Evolutionary conservation across 2,329 filamentous ascomycete genomes (phyloP).

Genomic region (Colletotrichum sp.): DNA sequence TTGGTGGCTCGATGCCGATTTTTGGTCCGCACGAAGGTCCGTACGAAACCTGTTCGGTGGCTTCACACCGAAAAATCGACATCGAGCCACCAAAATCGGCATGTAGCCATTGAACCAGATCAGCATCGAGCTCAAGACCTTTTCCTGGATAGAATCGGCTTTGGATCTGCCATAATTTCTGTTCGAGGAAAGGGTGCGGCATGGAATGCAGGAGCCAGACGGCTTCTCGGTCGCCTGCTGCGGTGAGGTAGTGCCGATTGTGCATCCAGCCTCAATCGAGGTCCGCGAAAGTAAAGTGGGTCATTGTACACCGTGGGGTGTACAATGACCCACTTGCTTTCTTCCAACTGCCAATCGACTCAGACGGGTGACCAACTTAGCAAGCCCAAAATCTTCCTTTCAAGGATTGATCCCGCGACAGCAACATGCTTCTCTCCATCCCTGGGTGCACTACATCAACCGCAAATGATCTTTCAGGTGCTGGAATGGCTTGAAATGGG

Average conservation of each 20-base stretch:
- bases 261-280: neutral
- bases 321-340: neutral
- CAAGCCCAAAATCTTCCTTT: neutral
- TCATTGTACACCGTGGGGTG: neutral
- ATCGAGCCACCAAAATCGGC: too few relatives aligned
- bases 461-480: neutral
- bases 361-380: neutral
- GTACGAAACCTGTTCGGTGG: too few relatives aligned
- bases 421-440: neutral
- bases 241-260: neutral
- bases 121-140: neutral
- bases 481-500: neutral
- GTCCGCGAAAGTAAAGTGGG: neutral
- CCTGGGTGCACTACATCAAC: neutral
- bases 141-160: neutral
- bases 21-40: too few relatives aligned
- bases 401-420: neutral
- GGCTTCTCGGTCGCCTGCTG: neutral
- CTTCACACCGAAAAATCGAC: too few relatives aligned
- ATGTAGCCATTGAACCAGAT: accelerated
- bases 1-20: too few relatives aligned
- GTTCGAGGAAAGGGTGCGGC: neutral
- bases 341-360: neutral
- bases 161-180: neutral
- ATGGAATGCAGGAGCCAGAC: neutral